Percentiles rank a stretch among this genome's conserved stretches.
phyloP scores from a whole-genome alignment of 306 rosid species.

The Rosa lucieae region DNA sequence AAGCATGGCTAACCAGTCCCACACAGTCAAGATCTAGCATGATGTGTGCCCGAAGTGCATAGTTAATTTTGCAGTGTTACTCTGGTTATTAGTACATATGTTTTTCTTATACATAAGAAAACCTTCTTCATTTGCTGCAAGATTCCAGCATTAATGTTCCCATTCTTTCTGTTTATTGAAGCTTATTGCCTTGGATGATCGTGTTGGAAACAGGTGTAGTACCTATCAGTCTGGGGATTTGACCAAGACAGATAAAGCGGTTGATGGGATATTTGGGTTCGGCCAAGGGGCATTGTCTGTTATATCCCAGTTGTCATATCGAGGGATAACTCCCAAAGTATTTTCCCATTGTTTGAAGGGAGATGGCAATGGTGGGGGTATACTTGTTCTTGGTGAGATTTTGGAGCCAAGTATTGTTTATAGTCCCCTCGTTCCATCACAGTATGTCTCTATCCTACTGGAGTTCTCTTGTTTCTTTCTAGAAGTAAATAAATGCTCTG shows the following conservation, averaged over 20 bases:
- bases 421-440: constrained; percentile 92
- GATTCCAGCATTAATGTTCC: constrained; percentile 7
- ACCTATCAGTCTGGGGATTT: constrained; percentile 77
- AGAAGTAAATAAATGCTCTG: neutral
- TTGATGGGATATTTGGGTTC: constrained; percentile 95
- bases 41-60: neutral
- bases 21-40: neutral
- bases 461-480: constrained; percentile 14
- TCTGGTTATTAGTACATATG: neutral
- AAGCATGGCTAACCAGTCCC: neutral
- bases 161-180: constrained; percentile 24
- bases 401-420: constrained; percentile 89
- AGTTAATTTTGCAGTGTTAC: neutral
- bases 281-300: constrained; percentile 88
- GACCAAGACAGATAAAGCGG: constrained; percentile 81
- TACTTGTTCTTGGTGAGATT: constrained; percentile 97
- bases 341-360: constrained; percentile 96
- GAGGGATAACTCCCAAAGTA: constrained; percentile 74
- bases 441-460: constrained; percentile 64
- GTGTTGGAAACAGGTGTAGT: constrained; percentile 76
- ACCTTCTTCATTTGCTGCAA: neutral
- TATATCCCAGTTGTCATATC: constrained; percentile 82
- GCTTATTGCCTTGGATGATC: constrained; percentile 29
- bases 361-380: constrained; percentile 89
- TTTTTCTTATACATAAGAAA: neutral